Evolutionary conservation across 495 filamentous ascomycete genomes (phyloP).

Genomic region (Podospora comata): DNA sequence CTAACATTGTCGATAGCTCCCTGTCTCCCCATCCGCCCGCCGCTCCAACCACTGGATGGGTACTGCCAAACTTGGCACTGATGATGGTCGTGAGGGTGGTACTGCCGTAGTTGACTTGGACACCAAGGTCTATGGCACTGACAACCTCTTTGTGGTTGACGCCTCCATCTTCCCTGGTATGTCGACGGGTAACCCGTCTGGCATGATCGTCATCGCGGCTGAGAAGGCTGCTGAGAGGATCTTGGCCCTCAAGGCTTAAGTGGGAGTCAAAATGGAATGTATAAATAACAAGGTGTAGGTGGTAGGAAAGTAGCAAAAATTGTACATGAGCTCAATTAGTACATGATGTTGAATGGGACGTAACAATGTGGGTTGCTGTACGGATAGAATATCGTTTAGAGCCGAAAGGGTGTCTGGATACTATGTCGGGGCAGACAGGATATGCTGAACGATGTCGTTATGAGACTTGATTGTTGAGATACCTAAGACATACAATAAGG

Average conservation of each 20-base stretch:
- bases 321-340: background rate
- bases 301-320: background rate
- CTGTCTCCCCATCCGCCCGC: slow-evolving; percentile 55
- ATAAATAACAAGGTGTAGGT: background rate
- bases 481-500: no score
- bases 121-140: slow-evolving; percentile 69
- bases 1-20: slow-evolving; percentile 26
- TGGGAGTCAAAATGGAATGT: background rate
- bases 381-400: no score
- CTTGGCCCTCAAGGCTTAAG: slow-evolving; percentile 19
- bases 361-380: no score
- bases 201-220: slow-evolving; percentile 56
- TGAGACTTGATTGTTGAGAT: background rate
- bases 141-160: slow-evolving; percentile 66
- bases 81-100: slow-evolving; percentile 62
- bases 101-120: slow-evolving; percentile 66
- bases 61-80: slow-evolving; percentile 59
- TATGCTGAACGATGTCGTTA: background rate
- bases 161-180: slow-evolving; percentile 63
- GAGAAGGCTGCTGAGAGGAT: slow-evolving; percentile 52
- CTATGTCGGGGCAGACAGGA: no score
- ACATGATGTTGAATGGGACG: background rate
- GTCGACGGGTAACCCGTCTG: slow-evolving; percentile 58
- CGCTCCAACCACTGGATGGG: slow-evolving; percentile 69
- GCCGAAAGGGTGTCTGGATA: no score